phyloP scores from a whole-genome alignment of 768 basidiomycete species.

The Phanerochaete sordida region DNA sequence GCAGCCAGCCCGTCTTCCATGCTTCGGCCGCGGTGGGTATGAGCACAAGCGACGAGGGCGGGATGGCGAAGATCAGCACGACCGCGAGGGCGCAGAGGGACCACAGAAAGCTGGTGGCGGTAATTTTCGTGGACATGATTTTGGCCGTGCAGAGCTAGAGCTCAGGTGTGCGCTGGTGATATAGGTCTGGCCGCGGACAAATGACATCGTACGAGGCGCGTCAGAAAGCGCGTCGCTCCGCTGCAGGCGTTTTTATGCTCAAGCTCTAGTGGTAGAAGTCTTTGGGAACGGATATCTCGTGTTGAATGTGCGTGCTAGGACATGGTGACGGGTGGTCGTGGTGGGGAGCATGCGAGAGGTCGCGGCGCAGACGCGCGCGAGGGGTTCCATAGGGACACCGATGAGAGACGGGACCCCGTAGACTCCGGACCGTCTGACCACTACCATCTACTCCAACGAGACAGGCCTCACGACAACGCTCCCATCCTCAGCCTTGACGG shows the following conservation, averaged over 20 bases:
- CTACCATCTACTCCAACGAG: background rate
- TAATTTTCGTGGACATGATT: background rate
- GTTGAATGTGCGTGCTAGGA: background rate
- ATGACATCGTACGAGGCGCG: background rate
- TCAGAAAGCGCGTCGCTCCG: background rate
- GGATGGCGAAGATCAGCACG: conserved; percentile 4
- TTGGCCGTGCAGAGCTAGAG: background rate
- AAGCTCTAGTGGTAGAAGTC: background rate
- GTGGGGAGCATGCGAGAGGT: background rate
- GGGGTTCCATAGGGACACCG: background rate
- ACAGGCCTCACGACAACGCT: background rate
- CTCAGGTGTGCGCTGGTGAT: no score
- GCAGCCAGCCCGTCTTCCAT: conserved; percentile 5
- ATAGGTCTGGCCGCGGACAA: no score
- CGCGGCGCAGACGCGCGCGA: background rate
- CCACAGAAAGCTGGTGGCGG: background rate
- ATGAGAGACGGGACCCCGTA: background rate
- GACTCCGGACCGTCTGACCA: background rate
- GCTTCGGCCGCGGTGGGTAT: conserved; percentile 2
- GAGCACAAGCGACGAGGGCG: conserved; percentile 7
- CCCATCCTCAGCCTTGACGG: background rate
- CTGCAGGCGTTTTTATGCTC: background rate
- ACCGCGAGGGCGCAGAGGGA: background rate
- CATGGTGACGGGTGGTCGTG: background rate
- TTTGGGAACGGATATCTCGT: background rate